Conservation (phyloP, 352 stramenopile genomes). For the Aphanomyces invadans region DNA sequence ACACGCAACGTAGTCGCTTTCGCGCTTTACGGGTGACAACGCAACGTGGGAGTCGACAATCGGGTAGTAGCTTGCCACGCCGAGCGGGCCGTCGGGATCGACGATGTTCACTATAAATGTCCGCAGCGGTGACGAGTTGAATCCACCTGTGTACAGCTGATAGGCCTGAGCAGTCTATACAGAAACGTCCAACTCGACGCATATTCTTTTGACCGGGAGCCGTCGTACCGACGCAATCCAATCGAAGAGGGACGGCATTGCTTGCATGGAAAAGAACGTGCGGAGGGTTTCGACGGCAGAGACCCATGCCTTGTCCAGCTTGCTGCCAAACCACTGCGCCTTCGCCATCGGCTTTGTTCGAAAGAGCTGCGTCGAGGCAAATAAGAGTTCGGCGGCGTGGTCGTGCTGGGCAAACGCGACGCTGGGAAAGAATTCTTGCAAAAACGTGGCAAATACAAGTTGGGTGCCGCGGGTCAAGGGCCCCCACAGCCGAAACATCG, state of each 20-base stretch:
- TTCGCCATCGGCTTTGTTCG: constrained; percentile 7
- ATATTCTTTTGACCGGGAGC: neutral
- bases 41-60: constrained; percentile 30
- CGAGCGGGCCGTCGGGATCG: constrained; percentile 66
- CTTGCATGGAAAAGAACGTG: constrained; percentile 73
- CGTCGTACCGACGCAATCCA: constrained; percentile 79
- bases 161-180: constrained; percentile 69
- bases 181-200: constrained; percentile 6
- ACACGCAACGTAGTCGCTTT: constrained; percentile 14
- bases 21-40: neutral
- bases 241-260: constrained; percentile 70
- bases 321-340: constrained; percentile 16
- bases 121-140: constrained; percentile 47
- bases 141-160: constrained; percentile 61
- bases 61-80: constrained; percentile 76
- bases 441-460: constrained; percentile 14
- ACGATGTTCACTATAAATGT: constrained; percentile 69
- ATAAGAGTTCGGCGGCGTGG: neutral
- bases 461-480: neutral
- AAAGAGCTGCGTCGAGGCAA: constrained; percentile 3
- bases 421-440: constrained; percentile 21
- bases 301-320: constrained; percentile 29
- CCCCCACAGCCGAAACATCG: neutral
- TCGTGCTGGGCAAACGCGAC: constrained; percentile 3
- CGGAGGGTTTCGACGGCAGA: constrained; percentile 65